These are phyloP conservation scores for Nakazawaea sp. DNA, from an alignment of 805 yeast genomes.

Conservation along the genomic window DNA sequence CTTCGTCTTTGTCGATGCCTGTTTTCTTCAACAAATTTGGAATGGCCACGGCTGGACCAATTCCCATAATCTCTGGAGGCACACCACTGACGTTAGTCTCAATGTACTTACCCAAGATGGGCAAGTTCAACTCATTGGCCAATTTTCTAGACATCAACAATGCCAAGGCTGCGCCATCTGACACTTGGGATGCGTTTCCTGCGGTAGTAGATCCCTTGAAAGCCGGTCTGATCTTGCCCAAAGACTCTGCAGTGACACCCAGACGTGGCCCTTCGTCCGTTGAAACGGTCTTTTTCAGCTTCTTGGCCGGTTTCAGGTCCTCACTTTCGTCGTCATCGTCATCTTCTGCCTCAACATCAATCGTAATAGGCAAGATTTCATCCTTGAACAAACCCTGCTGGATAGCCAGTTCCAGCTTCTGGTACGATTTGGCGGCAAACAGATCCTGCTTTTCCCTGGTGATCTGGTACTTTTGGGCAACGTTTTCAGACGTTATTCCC, in stretches of 20 bases:
- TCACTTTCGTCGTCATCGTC: constrained; percentile 54
- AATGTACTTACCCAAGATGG: constrained; percentile 74
- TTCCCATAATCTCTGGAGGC: constrained; percentile 96
- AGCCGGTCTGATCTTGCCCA: constrained; percentile 78
- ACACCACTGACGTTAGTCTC: constrained; percentile 83
- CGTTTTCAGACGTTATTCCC: constrained; percentile 95
- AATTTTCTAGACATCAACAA: constrained; percentile 77
- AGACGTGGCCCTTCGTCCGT: constrained; percentile 88
- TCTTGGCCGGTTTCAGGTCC: constrained; percentile 23
- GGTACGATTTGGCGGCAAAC: constrained; percentile 83
- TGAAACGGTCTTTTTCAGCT: constrained; percentile 33
- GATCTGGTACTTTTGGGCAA: constrained; percentile 60
- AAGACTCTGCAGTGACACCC: constrained; percentile 73
- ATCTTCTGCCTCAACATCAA: constrained; percentile 46
- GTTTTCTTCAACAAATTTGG: constrained; percentile 68
- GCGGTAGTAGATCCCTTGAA: constrained; percentile 90
- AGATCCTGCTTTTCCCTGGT: constrained; percentile 73
- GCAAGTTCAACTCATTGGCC: constrained; percentile 68
- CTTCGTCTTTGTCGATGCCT: constrained; percentile 44
- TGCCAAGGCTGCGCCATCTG: constrained; percentile 94
- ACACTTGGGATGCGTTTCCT: constrained; percentile 93
- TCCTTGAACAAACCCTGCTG: constrained; percentile 69
- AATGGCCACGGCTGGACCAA: constrained; percentile 95
- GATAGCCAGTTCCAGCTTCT: constrained; percentile 76
- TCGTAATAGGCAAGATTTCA: constrained; percentile 79